Evolutionary conservation across 1,284 basidiomycete species (phyloP).

Genomic region (Moesziomyces parantarcticus): DNA sequence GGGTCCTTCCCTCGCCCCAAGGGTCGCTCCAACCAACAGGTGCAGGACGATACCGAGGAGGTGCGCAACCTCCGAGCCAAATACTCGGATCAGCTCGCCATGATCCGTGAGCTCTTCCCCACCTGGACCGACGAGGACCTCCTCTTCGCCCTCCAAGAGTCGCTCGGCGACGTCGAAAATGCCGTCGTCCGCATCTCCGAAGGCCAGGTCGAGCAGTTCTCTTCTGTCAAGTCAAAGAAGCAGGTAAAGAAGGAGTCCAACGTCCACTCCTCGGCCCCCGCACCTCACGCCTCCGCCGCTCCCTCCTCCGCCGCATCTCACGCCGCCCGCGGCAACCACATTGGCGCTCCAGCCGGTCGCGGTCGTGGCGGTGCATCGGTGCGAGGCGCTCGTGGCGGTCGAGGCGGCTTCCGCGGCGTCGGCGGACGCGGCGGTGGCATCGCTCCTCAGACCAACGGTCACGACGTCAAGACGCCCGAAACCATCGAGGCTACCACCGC

Average conservation of each 20-base stretch:
- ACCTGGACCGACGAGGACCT: constrained; percentile 83
- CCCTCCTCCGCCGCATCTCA: constrained; percentile 24
- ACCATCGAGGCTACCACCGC: constrained; percentile 37
- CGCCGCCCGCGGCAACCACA: constrained; percentile 40
- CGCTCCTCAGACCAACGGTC: constrained; percentile 55
- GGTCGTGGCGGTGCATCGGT: constrained; percentile 52
- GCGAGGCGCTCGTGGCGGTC: constrained; percentile 57
- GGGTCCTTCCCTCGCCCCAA: constrained; percentile 52
- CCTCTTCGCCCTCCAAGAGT: constrained; percentile 78
- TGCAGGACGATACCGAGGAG: constrained; percentile 66
- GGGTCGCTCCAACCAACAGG: constrained; percentile 39
- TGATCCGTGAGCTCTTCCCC: constrained; percentile 82
- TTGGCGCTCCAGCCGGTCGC: constrained; percentile 44
- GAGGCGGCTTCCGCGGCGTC: constrained; percentile 55
- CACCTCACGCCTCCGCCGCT: constrained; percentile 17
- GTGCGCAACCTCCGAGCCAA: constrained; percentile 60
- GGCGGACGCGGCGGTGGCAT: constrained; percentile 54
- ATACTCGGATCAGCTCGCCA: constrained; percentile 69
- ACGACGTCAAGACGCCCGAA: constrained; percentile 46
- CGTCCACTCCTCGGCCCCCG: constrained; percentile 19
- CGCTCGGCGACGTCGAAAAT: constrained; percentile 78
- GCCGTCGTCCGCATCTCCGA: constrained; percentile 82
- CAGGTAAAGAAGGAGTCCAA: constrained; percentile 60
- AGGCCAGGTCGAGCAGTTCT: constrained; percentile 85
- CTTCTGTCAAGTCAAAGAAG: constrained; percentile 86